phyloP scores from a whole-genome alignment of 257 asterid genomes.

The Ligustrum vulgare region DNA sequence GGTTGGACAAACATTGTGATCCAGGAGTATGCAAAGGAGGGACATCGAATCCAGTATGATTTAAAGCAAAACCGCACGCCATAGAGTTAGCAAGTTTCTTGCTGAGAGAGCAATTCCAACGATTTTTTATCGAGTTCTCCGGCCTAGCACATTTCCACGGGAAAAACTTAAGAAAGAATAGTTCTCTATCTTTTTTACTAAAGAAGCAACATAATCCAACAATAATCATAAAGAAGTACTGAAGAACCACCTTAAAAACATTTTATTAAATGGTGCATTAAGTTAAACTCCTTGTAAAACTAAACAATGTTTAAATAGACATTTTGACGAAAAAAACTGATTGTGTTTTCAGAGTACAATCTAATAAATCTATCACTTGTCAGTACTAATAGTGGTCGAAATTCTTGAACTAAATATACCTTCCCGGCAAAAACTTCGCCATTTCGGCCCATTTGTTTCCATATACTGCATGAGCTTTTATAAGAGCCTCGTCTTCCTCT shows the following conservation, averaged over 20 bases:
- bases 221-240: neutral
- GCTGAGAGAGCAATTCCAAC: slow-evolving; percentile 61
- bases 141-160: slow-evolving; percentile 33
- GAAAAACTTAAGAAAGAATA: neutral
- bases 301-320: neutral
- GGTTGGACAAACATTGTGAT: neutral
- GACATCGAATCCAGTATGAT: slow-evolving; percentile 4
- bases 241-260: neutral
- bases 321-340: neutral
- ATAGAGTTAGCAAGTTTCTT: slow-evolving; percentile 28
- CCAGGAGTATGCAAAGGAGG: slow-evolving; percentile 10
- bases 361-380: neutral
- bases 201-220: neutral
- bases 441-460: slow-evolving; percentile 66
- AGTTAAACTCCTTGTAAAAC: neutral
- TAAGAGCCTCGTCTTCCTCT: slow-evolving; percentile 50
- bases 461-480: slow-evolving; percentile 38
- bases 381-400: neutral
- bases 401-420: slow-evolving; percentile 33
- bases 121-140: slow-evolving; percentile 59
- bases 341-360: neutral
- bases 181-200: neutral
- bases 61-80: neutral
- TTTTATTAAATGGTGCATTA: neutral
- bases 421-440: slow-evolving; percentile 51